Conservation (phyloP, 2,329 filamentous ascomycete species). For the Xylariaceae sp. region DNA sequence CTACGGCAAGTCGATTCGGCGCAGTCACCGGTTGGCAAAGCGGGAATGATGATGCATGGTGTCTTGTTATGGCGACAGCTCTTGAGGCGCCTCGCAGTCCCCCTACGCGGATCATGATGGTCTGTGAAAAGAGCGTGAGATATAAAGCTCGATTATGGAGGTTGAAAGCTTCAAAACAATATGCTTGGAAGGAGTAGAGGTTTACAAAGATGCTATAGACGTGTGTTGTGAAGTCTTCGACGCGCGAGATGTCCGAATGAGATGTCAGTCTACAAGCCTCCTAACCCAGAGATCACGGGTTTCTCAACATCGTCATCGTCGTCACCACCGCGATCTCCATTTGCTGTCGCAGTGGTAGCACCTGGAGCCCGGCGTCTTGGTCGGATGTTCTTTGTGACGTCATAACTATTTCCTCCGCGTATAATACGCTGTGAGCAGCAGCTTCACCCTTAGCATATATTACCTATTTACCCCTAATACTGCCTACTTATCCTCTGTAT, state of each 20-base stretch:
- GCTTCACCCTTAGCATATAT: no score
- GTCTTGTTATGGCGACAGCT: constrained; percentile 14
- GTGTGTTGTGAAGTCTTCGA: background rate
- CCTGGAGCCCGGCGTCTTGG: background rate
- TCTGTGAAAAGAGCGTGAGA: background rate
- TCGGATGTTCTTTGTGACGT: constrained; percentile 8
- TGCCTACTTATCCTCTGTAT: no score
- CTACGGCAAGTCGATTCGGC: background rate
- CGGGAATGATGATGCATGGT: constrained; percentile 11
- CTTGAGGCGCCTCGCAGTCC: constrained; percentile 24
- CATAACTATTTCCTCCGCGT: background rate
- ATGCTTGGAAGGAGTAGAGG: background rate
- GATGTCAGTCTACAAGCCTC: background rate
- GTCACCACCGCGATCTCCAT: background rate
- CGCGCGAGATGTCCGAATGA: background rate
- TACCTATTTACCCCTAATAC: no score
- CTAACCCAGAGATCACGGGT: background rate
- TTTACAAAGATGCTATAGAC: background rate
- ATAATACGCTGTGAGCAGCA: no score
- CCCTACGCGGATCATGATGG: constrained; percentile 28
- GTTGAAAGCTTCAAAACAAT: background rate
- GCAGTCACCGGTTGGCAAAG: background rate
- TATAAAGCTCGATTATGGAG: background rate
- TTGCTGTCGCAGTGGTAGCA: background rate
- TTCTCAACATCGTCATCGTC: background rate